Conservation (phyloP, 306 rosid species). For the Vicia villosa region DNA sequence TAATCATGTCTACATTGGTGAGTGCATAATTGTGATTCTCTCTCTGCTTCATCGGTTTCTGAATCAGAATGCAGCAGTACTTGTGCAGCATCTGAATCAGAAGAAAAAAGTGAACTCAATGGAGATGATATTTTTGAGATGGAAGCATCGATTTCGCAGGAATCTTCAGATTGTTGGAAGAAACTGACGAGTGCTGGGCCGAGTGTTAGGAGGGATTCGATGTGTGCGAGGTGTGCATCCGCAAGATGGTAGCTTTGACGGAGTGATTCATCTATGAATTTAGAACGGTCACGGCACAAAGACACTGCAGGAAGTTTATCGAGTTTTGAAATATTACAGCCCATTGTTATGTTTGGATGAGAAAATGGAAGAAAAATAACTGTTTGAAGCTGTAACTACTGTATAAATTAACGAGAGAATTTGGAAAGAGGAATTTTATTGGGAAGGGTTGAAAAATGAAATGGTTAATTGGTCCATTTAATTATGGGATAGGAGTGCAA, state of each 20-base stretch:
- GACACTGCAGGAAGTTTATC: constrained; percentile 74
- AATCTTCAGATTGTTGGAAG: constrained; percentile 43
- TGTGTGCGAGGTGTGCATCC: constrained; percentile 73
- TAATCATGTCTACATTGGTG: constrained; percentile 3
- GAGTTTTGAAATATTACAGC: constrained; percentile 70
- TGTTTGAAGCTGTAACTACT: background rate
- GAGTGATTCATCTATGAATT: constrained; percentile 67
- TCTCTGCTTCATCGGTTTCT: constrained; percentile 33
- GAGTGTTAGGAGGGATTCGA: constrained; percentile 59
- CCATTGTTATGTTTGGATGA: constrained; percentile 41
- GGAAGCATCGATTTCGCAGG: background rate
- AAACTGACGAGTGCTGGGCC: constrained; percentile 63
- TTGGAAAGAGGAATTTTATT: constrained; percentile 7
- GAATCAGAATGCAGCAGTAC: constrained; percentile 47
- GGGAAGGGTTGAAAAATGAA: constrained; percentile 16
- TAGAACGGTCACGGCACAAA: constrained; percentile 87
- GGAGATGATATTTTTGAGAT: constrained; percentile 19
- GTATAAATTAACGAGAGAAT: background rate
- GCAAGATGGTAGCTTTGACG: constrained; percentile 59
- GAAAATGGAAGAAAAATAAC: background rate
- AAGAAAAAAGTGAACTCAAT: constrained; percentile 42
- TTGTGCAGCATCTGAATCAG: constrained; percentile 38
- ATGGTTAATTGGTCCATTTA: constrained; percentile 25
- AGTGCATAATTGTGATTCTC: constrained; percentile 35
- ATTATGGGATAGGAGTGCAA: constrained; percentile 25